Percentiles rank a stretch among this genome's conserved stretches.
Evolutionary conservation across 2,329 filamentous ascomycete species (phyloP).

Genomic region (Colletotrichum sp.): DNA sequence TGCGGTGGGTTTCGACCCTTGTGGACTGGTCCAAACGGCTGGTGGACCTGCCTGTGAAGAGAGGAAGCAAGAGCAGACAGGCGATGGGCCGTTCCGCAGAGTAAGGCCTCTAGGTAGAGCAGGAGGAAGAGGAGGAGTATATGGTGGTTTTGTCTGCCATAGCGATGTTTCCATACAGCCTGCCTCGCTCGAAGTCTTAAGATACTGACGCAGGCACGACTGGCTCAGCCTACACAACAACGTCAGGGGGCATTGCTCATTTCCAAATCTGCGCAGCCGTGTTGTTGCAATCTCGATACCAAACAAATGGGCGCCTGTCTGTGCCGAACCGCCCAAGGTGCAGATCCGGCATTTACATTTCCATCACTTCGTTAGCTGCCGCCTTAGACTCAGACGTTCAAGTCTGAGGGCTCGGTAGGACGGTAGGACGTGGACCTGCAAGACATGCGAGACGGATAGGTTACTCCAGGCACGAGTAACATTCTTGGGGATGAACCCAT

Average conservation of each 20-base stretch:
- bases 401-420: neutral
- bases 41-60: neutral
- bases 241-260: constrained; percentile 5
- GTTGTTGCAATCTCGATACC: neutral
- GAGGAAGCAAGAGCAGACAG: neutral
- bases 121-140: neutral
- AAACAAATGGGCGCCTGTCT: neutral
- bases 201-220: neutral
- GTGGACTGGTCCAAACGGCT: neutral
- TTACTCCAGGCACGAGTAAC: neutral
- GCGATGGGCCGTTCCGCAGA: neutral
- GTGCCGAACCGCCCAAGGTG: neutral
- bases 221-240: neutral
- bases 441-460: neutral
- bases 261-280: neutral
- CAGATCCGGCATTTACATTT: neutral
- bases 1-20: neutral
- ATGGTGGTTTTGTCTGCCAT: neutral
- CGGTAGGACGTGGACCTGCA: neutral
- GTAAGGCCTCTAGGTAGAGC: neutral
- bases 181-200: neutral
- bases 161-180: neutral
- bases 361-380: constrained; percentile 14
- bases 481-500: neutral
- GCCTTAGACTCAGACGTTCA: neutral